Evolutionary conservation across 305 asterid genomes (phyloP).

Genomic region (Solanum hybrid): DNA sequence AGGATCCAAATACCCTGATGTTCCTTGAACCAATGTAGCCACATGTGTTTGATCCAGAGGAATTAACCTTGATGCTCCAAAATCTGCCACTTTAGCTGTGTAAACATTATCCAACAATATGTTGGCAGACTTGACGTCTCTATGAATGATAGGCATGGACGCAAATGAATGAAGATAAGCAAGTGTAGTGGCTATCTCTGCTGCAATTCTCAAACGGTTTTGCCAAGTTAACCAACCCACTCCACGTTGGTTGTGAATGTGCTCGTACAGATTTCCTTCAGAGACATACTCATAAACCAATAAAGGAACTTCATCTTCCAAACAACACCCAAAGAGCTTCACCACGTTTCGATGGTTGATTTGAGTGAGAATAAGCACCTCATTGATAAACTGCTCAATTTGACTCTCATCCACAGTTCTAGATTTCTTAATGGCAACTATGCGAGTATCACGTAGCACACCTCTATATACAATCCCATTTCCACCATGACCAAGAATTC

Average conservation of each 20-base stretch:
- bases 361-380: background rate
- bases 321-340: background rate
- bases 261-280: background rate
- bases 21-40: background rate
- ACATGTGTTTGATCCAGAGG: constrained; percentile 3
- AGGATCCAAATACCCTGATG: background rate
- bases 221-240: background rate
- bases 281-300: background rate
- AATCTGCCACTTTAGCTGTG: constrained; percentile 42
- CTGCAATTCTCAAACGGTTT: background rate
- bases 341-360: background rate
- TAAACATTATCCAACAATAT: background rate
- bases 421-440: background rate
- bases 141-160: background rate
- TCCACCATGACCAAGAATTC: background rate
- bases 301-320: background rate
- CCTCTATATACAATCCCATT: background rate
- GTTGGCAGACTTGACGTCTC: background rate
- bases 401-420: background rate
- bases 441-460: background rate
- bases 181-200: background rate
- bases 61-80: constrained; percentile 45
- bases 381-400: background rate
- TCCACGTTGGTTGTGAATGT: background rate
- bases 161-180: background rate